Evolutionary conservation across 139 green algal genomes (phyloP), one percentile per base, ranked within the genome.

Genomic region (Chlamydomonas sp.): DNA sequence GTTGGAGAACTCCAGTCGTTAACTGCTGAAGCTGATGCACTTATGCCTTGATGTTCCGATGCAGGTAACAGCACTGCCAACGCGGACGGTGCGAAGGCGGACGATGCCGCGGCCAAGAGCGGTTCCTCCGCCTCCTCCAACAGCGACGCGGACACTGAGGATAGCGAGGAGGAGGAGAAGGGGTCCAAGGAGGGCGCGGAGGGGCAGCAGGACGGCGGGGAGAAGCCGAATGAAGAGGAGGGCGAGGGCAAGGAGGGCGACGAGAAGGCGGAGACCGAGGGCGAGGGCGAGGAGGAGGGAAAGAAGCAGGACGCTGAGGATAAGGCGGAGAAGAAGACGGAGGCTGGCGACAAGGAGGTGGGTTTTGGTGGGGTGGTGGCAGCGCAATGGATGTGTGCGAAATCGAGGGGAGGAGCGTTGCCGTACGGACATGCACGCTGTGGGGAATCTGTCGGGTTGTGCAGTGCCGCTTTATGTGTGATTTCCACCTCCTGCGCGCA

Each of bases 161-260:
- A 77, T 12, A 89, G 89, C 8, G 79, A 84, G 67, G 73, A 60
- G 2, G 85, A 83, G 75, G 58, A 85, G 18, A 64, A 78, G 31
- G 76, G 85, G 72, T 86, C 58, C 17, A 77, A 89, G 66, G 76
- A 85, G 16, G 69, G 16, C 64, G 86, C 88, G 57, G 77, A 89
- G 79, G 78, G 31, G 31, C 31, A 49, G 31, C 31, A 91, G 10
- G 73, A 87, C 62, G 84, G 68, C 64, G 90, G 85, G 69, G 85
- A 91, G 74, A 49, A 49, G 31, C 31, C 31, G 31, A 74, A 81
- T 8, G 83, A 84, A 59, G 75, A 77, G 60, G 87, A 85, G 9
- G 89, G n/a, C 12, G 81, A 87, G 79, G 64, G n/a, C 7, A 64
- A 79, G 31, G 81, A 59, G 8, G 79, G 63, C 2, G 67, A 62